These are phyloP conservation scores for Pseudoturritis turrita DNA, from an alignment of 345 rosid genomes.

Conservation along the genomic window DNA sequence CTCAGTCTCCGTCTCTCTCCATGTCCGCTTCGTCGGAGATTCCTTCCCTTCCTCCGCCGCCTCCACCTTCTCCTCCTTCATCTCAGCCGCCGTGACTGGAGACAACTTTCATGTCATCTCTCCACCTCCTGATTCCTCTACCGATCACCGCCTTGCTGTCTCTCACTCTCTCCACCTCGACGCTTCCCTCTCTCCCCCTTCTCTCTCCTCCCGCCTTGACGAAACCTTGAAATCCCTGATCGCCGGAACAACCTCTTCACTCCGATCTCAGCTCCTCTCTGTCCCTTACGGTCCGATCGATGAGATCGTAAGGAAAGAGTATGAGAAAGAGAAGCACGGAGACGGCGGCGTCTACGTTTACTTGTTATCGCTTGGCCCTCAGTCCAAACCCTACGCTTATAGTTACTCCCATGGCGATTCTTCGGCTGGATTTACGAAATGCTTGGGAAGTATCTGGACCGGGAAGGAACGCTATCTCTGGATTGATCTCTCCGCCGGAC, in stretches of 20 bases:
- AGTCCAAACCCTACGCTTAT: conserved; percentile 63
- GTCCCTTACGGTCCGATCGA: conserved; percentile 52
- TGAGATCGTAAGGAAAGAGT: conserved; percentile 51
- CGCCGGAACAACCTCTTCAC: conserved; percentile 44
- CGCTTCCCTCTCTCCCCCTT: conserved; percentile 38
- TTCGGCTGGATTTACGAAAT: conserved; percentile 80
- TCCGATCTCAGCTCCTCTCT: conserved; percentile 60
- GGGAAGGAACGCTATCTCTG: conserved; percentile 85
- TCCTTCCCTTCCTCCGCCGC: conserved; percentile 53
- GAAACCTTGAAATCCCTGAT: conserved; percentile 39
- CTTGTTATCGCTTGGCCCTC: conserved; percentile 57
- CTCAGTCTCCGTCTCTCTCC: conserved; percentile 50
- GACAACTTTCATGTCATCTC: conserved; percentile 44
- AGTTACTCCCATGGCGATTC: conserved; percentile 66
- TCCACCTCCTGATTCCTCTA: conserved; percentile 32
- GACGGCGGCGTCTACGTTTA: conserved; percentile 67
- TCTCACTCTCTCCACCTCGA: conserved; percentile 51
- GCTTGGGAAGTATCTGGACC: conserved; percentile 82
- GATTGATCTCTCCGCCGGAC: conserved; percentile 92
- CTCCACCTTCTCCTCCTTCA: conserved; percentile 42
- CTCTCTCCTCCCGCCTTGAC: conserved; percentile 49
- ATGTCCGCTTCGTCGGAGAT: conserved; percentile 58
- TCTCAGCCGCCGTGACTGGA: conserved; percentile 34
- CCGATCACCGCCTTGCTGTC: conserved; percentile 35
- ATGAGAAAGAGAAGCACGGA: conserved; percentile 57